Evolutionary conservation across 441 rosid genomes (phyloP).

Genomic region (Gossypium gossypioides): DNA sequence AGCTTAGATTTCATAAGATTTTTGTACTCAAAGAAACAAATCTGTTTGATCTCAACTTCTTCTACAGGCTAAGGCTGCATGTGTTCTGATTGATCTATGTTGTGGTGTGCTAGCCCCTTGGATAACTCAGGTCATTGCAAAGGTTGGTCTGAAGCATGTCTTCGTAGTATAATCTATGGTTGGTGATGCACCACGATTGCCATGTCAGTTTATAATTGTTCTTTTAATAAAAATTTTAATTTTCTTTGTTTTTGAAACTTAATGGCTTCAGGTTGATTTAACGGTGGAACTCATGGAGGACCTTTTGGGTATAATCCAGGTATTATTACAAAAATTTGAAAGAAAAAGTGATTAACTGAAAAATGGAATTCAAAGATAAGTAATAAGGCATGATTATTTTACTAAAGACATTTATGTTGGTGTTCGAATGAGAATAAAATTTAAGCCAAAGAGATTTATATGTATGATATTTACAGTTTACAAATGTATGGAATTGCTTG

Average conservation of each 20-base stretch:
- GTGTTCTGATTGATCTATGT: slow-evolving; percentile 72
- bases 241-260: slow-evolving; percentile 18
- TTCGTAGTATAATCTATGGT: slow-evolving; percentile 12
- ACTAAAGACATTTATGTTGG: neutral
- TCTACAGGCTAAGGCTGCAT: slow-evolving; percentile 78
- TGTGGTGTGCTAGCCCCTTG: slow-evolving; percentile 69
- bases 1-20: neutral
- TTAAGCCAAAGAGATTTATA: neutral
- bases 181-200: slow-evolving; percentile 12
- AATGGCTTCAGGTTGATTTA: slow-evolving; percentile 56
- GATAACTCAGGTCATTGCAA: slow-evolving; percentile 61
- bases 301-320: slow-evolving; percentile 71
- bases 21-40: neutral
- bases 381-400: neutral
- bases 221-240: slow-evolving; percentile 3
- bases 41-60: slow-evolving; percentile 14
- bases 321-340: neutral
- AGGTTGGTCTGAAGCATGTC: slow-evolving; percentile 37
- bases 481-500: neutral
- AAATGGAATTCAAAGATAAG: neutral
- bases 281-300: slow-evolving; percentile 72
- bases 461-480: neutral
- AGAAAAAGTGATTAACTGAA: neutral
- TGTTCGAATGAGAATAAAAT: neutral
- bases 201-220: slow-evolving; percentile 5